Conservation (phyloP, 305 asterid genomes). For the Fraxinus xanthoxyloides region DNA sequence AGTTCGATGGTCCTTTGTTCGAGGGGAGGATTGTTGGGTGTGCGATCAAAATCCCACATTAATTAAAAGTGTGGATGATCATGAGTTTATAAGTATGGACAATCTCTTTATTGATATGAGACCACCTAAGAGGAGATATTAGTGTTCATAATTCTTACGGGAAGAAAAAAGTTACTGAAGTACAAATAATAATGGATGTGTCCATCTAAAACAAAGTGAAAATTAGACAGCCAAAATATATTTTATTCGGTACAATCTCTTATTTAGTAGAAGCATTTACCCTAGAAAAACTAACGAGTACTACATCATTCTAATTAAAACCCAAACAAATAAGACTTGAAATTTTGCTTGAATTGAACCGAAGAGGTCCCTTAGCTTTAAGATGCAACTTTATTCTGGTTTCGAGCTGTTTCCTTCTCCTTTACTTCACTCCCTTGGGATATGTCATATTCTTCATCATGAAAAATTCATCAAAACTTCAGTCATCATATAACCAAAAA, state of each 20-base stretch:
- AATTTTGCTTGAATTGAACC: neutral
- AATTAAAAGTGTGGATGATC: too few relatives aligned
- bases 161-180: neutral
- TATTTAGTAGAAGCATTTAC: neutral
- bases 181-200: neutral
- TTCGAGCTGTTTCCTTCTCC: slow-evolving; percentile 52
- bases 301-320: neutral
- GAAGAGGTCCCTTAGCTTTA: neutral
- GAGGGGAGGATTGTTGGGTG: too few relatives aligned
- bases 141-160: too few relatives aligned
- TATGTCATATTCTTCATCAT: slow-evolving; percentile 35
- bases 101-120: too few relatives aligned
- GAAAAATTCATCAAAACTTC: neutral
- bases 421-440: slow-evolving; percentile 58
- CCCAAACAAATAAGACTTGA: neutral
- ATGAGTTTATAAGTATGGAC: too few relatives aligned
- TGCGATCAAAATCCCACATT: too few relatives aligned
- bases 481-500: neutral
- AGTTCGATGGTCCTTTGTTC: too few relatives aligned
- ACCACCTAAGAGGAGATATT: too few relatives aligned
- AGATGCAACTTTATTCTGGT: slow-evolving; percentile 29
- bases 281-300: neutral
- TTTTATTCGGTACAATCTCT: neutral
- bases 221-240: neutral
- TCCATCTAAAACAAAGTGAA: neutral